Evolutionary conservation across 192 early-diverging fungal genomes (phyloP).

Genomic region (Backusella sp.): DNA sequence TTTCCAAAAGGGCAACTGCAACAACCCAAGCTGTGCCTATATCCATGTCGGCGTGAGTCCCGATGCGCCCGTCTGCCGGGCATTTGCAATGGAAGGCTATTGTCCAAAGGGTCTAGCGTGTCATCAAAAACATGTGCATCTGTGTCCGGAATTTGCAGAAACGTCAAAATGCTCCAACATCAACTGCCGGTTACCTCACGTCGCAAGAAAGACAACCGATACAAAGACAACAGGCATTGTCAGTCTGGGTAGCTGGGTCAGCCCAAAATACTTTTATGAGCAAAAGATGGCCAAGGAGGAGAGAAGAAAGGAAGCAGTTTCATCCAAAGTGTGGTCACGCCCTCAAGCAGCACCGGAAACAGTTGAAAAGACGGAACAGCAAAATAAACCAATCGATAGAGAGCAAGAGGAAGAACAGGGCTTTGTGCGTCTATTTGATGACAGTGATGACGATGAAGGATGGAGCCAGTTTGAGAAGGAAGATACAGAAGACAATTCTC

Average conservation of each 20-base stretch:
- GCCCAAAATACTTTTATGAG: not conserved
- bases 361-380: conserved; percentile 14
- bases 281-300: not conserved
- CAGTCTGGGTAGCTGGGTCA: conserved; percentile 11
- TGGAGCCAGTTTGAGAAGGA: conserved; percentile 21
- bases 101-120: conserved; percentile 58
- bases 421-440: conserved; percentile 39
- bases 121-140: conserved; percentile 60
- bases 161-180: conserved; percentile 52
- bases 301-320: conserved; percentile 14
- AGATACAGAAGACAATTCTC: conserved; percentile 28
- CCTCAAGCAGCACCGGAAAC: conserved; percentile 1
- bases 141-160: conserved; percentile 70
- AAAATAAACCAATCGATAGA: not conserved
- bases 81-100: conserved; percentile 62
- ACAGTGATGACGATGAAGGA: conserved; percentile 23
- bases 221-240: conserved; percentile 11
- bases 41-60: conserved; percentile 55
- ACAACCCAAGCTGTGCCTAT: conserved; percentile 52
- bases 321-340: conserved; percentile 17
- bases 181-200: conserved; percentile 64
- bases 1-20: conserved; percentile 63
- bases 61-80: conserved; percentile 60
- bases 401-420: conserved; percentile 20
- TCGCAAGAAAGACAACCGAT: conserved; percentile 22